These are phyloP conservation scores for Solanum lycopersicoides DNA, from an alignment of 257 asterid genomes.

Conservation along the genomic window DNA sequence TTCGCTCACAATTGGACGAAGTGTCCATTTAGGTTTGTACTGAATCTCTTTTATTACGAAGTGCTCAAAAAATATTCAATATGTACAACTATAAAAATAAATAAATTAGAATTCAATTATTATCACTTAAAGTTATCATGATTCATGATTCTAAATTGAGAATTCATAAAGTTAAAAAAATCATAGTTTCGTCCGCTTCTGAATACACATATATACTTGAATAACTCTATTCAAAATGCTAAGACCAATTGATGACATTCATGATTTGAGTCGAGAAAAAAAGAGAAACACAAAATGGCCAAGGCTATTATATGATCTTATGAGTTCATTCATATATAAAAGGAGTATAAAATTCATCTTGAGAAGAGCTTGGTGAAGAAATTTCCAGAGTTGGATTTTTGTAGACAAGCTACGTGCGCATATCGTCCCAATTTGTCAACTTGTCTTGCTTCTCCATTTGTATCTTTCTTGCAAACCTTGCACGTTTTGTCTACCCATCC, in stretches of 20 bases:
- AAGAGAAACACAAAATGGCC: not conserved
- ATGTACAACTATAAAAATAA: not conserved
- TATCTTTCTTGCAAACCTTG: constrained; percentile 92
- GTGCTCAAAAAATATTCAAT: not conserved
- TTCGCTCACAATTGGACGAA: not conserved
- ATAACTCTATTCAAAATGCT: not conserved
- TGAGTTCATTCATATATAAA: not conserved
- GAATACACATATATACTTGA: not conserved
- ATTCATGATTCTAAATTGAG: not conserved
- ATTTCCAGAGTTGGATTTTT: constrained; percentile 48
- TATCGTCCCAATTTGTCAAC: constrained; percentile 80
- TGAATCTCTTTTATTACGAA: not conserved
- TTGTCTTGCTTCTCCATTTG: constrained; percentile 73
- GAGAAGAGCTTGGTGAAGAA: constrained; percentile 77
- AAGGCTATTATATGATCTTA: not conserved
- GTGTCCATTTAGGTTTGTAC: not conserved
- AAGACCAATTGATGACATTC: not conserved
- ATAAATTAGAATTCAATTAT: not conserved
- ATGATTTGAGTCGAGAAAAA: not conserved
- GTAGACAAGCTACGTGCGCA: constrained; percentile 67
- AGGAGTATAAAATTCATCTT: constrained; percentile 9
- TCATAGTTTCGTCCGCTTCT: not conserved
- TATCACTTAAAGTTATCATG: not conserved
- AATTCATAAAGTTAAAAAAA: not conserved
- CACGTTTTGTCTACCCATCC: constrained; percentile 99